A percentile compares a stretch with the other conserved stretches of the same genome.
Conservation (phyloP, 305 asterid species). For the Fraxinus velutina region DNA sequence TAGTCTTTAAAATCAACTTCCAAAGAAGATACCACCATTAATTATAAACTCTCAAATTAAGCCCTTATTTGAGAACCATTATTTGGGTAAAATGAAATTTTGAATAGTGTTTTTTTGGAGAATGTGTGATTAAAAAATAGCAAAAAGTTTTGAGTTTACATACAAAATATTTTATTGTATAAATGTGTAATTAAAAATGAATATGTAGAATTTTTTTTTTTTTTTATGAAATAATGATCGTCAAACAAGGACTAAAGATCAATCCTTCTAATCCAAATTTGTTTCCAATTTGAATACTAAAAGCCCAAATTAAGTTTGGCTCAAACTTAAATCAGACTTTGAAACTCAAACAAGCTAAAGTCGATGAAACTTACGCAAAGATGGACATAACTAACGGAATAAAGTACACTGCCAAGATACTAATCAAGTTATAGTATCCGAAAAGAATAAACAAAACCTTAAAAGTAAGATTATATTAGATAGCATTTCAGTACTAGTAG, state of each 20-base stretch:
- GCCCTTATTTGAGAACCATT: neutral
- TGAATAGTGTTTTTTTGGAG: no score
- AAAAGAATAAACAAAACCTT: neutral
- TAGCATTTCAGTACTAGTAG: neutral
- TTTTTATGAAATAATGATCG: no score
- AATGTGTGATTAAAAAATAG: no score
- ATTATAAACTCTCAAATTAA: neutral
- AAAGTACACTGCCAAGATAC: constrained; percentile 26
- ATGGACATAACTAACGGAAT: neutral
- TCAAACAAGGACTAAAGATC: neutral
- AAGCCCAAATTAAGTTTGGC: neutral
- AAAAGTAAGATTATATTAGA: neutral
- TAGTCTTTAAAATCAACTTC: neutral
- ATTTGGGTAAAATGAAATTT: neutral
- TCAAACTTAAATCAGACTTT: neutral
- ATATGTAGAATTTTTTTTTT: no score
- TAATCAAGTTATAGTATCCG: constrained; percentile 6
- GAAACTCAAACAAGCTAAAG: neutral
- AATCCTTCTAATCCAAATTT: neutral
- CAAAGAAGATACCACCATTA: neutral
- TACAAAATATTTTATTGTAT: neutral
- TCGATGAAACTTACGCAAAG: neutral
- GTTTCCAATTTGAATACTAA: neutral
- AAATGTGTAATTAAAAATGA: no score
- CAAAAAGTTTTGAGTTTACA: no score